These are phyloP conservation scores for Sarcomyxa edulis DNA, from an alignment of 768 basidiomycete genomes.

Conservation along the genomic window DNA sequence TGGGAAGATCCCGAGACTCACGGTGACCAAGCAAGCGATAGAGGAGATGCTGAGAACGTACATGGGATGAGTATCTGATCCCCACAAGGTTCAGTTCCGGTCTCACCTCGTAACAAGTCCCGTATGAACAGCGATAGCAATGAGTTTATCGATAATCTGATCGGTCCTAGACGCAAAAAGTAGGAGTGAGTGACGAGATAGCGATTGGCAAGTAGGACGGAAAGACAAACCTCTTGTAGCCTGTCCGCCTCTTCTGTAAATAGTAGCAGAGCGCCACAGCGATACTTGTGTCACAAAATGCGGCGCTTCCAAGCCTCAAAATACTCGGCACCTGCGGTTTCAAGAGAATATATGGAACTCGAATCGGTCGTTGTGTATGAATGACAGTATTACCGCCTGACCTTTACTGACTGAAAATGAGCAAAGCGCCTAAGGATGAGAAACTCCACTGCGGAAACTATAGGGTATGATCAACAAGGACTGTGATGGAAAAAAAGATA, in stretches of 20 bases:
- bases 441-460: conserved; percentile 24
- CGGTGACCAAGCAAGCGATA: conserved; percentile 23
- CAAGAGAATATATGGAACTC: too few species aligned
- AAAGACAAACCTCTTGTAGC: conserved; percentile 21
- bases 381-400: too few species aligned
- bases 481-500: not conserved
- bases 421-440: conserved; percentile 19
- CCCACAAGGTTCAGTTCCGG: too few species aligned
- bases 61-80: not conserved
- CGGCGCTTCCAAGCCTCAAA: conserved; percentile 23
- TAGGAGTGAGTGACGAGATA: too few species aligned
- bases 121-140: conserved; percentile 26
- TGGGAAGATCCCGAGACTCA: conserved; percentile 10
- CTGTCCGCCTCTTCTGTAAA: conserved; percentile 25
- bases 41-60: conserved; percentile 17
- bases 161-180: conserved; percentile 20
- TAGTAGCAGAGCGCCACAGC: conserved; percentile 24
- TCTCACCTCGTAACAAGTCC: conserved; percentile 24
- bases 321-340: conserved; percentile 24
- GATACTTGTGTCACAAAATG: conserved; percentile 26
- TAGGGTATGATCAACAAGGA: not conserved
- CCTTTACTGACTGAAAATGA: conserved; percentile 21
- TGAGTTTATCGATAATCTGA: conserved; percentile 27
- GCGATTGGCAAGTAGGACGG: too few species aligned
- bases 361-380: too few species aligned